phyloP scores from a whole-genome alignment of 2,329 filamentous ascomycete genomes.

The Hyphodiscus sp. region DNA sequence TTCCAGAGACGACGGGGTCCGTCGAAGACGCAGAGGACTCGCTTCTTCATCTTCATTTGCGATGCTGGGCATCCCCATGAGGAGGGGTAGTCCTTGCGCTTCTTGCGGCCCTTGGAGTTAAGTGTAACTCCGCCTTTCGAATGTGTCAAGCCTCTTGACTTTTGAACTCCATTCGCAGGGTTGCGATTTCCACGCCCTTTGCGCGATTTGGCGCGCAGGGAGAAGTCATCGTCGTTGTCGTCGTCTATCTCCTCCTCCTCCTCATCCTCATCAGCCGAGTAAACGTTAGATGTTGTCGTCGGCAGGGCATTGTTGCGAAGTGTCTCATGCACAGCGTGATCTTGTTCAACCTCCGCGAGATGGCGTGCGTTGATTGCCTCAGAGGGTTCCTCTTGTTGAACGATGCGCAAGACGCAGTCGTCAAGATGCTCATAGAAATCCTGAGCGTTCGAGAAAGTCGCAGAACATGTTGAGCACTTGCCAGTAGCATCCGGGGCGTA shows the following conservation, averaged over 20 bases:
- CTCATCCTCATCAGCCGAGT: slow-evolving; percentile 35
- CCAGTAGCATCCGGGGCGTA: slow-evolving; percentile 74
- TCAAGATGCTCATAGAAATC: slow-evolving; percentile 97
- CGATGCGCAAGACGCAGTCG: slow-evolving; percentile 65
- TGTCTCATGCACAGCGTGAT: slow-evolving; percentile 54
- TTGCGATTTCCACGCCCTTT: slow-evolving; percentile 27
- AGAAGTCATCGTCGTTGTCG: slow-evolving; percentile 51
- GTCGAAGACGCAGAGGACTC: slow-evolving; percentile 88
- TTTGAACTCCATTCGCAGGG: slow-evolving; percentile 48
- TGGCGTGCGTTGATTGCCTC: slow-evolving; percentile 63
- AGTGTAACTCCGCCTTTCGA: slow-evolving; percentile 66
- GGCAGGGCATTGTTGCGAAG: slow-evolving; percentile 51
- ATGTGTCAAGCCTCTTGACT: slow-evolving; percentile 69
- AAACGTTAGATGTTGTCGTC: slow-evolving; percentile 37
- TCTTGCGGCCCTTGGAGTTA: slow-evolving; percentile 67
- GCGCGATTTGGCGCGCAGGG: slow-evolving; percentile 40
- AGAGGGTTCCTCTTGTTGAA: slow-evolving; percentile 64
- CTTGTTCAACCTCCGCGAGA: slow-evolving; percentile 59
- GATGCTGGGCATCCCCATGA: slow-evolving; percentile 89
- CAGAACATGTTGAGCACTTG: slow-evolving; percentile 86
- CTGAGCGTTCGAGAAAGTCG: slow-evolving; percentile 78
- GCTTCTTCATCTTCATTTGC: slow-evolving; percentile 98
- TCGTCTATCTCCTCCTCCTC: slow-evolving; percentile 53
- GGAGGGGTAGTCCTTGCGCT: slow-evolving; percentile 85
- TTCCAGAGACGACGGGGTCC: slow-evolving; percentile 84